Percentiles rank a stretch among this genome's conserved stretches.
Conservation (phyloP, 495 filamentous ascomycete species). For the Aspergillus ellipticus region DNA sequence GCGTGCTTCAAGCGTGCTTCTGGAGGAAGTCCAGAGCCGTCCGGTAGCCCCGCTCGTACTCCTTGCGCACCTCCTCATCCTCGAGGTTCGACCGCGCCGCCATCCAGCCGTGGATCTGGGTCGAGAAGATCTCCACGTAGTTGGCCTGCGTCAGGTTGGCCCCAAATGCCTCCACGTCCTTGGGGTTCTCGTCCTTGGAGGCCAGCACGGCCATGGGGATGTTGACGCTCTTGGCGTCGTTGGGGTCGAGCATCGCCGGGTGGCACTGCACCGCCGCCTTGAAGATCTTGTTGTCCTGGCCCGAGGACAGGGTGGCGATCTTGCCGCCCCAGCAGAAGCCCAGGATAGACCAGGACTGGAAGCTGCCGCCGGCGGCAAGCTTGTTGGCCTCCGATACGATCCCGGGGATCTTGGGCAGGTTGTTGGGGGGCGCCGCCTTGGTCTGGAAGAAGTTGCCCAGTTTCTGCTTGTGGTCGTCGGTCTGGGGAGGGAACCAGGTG, state of each 20-base stretch:
- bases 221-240: conserved; percentile 61
- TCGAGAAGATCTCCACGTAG: conserved; percentile 73
- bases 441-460: conserved; percentile 75
- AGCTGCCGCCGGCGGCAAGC: conserved; percentile 35
- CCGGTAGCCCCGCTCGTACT: conserved; percentile 79
- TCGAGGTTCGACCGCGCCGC: conserved; percentile 69
- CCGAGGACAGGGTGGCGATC: conserved; percentile 59
- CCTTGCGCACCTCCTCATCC: conserved; percentile 61
- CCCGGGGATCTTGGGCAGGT: conserved; percentile 59
- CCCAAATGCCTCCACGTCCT: conserved; percentile 70
- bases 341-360: conserved; percentile 80
- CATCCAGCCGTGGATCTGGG: conserved; percentile 93
- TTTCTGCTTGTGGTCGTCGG: conserved; percentile 70
- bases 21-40: conserved; percentile 70
- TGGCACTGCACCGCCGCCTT: conserved; percentile 67
- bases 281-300: conserved; percentile 58
- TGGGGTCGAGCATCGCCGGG: conserved; percentile 83
- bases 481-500: conserved; percentile 71
- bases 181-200: conserved; percentile 60
- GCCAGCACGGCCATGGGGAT: conserved; percentile 64
- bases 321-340: conserved; percentile 97
- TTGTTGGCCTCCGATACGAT: conserved; percentile 55
- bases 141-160: conserved; percentile 60
- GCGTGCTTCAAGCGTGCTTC: conserved; percentile 67
- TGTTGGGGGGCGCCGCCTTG: conserved; percentile 59